These are phyloP conservation scores for Nadsonia commutata DNA, from an alignment of 1,139 yeast genomes.

Conservation along the genomic window DNA sequence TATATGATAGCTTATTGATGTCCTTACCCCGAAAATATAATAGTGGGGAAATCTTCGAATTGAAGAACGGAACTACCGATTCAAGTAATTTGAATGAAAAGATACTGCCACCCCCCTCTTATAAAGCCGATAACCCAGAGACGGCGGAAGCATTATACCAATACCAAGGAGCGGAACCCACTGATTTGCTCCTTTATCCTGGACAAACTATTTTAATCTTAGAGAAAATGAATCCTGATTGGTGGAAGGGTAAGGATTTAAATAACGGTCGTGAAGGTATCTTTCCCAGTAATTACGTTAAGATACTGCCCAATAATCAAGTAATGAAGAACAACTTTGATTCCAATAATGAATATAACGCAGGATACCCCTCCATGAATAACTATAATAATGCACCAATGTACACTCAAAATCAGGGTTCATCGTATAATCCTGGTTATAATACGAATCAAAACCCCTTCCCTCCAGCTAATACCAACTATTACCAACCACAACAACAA, in stretches of 20 bases:
- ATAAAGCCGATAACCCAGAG: conserved; percentile 19
- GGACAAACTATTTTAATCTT: conserved; percentile 59
- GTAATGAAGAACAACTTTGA: conserved; percentile 16
- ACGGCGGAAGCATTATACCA: conserved; percentile 57
- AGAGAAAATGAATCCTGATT: conserved; percentile 68
- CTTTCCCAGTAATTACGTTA: conserved; percentile 82
- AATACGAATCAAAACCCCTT: conserved; percentile 21
- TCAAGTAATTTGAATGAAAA: background rate
- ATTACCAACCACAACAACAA: conserved; percentile 11
- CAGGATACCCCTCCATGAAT: conserved; percentile 6
- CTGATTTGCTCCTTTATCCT: conserved; percentile 47
- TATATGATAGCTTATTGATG: conserved; percentile 36
- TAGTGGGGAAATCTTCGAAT: conserved; percentile 24
- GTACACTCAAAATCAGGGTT: conserved; percentile 18
- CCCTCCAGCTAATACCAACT: conserved; percentile 17
- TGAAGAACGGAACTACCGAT: conserved; percentile 2
- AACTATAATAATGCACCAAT: conserved; percentile 6
- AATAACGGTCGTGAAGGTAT: conserved; percentile 51
- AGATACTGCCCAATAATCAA: conserved; percentile 18
- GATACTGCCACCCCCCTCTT: conserved; percentile 12
- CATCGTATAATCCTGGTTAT: conserved; percentile 10
- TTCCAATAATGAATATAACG: conserved; percentile 14
- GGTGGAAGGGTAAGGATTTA: conserved; percentile 71
- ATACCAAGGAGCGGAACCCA: conserved; percentile 52
- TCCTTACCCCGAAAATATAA: conserved; percentile 48